Percentiles rank a stretch among this genome's conserved stretches.
phyloP scores from a whole-genome alignment of 2,329 filamentous ascomycete genomes.

The Fusarium sp. region DNA sequence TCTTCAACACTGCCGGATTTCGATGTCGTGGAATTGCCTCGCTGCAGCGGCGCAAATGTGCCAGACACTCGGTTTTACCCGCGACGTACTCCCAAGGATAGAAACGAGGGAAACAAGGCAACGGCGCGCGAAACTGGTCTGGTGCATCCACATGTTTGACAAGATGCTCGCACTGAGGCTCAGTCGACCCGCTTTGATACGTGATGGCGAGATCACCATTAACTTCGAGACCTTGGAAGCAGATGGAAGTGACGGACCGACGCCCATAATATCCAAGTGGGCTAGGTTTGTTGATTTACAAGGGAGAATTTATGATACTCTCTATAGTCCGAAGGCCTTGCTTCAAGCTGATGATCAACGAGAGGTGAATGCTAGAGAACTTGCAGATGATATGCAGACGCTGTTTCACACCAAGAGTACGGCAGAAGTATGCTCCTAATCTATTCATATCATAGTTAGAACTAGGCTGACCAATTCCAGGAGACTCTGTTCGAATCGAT shows the following conservation, averaged over 20 bases:
- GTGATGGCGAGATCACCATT: conserved; percentile 1
- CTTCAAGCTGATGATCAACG: background rate
- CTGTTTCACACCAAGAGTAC: background rate
- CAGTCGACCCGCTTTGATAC: conserved; percentile 1
- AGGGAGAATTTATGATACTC: background rate
- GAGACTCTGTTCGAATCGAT: background rate
- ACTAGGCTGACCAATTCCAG: too few relatives aligned
- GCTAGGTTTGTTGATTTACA: background rate
- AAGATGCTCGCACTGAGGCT: conserved; percentile 20
- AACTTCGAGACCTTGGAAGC: conserved; percentile 5
- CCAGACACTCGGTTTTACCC: conserved; percentile 6
- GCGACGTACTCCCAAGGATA: background rate
- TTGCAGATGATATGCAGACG: background rate
- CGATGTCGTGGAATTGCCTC: conserved; percentile 7
- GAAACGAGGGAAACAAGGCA: conserved; percentile 9
- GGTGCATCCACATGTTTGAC: conserved; percentile 8
- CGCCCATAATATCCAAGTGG: conserved; percentile 4
- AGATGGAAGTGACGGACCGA: background rate
- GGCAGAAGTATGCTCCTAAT: background rate
- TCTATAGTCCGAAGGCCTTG: conserved; percentile 7
- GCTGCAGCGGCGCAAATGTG: conserved; percentile 11
- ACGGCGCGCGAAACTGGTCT: background rate
- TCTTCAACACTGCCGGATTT: conserved; percentile 1
- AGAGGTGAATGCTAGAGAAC: background rate
- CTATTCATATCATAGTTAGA: too few relatives aligned